phyloP scores from a whole-genome alignment of 23 red algal genomes.

The Gracilaria vermiculophylla region DNA sequence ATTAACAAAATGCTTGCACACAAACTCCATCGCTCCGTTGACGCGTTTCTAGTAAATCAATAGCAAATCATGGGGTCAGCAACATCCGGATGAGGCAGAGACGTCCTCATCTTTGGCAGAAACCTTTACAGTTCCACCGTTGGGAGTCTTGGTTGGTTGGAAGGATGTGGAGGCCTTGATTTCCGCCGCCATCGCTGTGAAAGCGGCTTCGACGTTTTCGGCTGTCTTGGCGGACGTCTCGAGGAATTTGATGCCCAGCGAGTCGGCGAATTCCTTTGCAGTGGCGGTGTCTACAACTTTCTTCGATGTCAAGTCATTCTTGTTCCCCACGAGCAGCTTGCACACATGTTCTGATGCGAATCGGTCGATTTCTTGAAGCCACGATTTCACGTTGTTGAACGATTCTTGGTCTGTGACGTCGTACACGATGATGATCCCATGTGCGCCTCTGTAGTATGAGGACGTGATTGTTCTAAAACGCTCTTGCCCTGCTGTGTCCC shows the following conservation, averaged over 20 bases:
- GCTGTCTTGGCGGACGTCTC: slow-evolving; percentile 97
- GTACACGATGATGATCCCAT: slow-evolving; percentile 99
- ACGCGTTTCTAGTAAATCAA: background rate
- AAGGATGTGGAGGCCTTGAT: slow-evolving; percentile 83
- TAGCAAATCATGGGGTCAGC: slow-evolving; percentile 35
- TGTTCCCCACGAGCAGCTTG: slow-evolving; percentile 99
- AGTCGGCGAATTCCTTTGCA: slow-evolving; percentile 96
- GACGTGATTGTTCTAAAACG: slow-evolving; percentile 99
- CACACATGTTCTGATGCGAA: slow-evolving; percentile 93
- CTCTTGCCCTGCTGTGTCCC: slow-evolving; percentile 99
- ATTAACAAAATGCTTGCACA: slow-evolving; percentile 4
- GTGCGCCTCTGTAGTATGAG: slow-evolving; percentile 97
- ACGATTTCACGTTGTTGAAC: slow-evolving; percentile 98
- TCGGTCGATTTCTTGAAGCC: slow-evolving; percentile 94
- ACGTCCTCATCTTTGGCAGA: slow-evolving; percentile 79
- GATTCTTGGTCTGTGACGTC: slow-evolving; percentile 97
- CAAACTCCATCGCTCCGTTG: background rate
- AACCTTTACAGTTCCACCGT: slow-evolving; percentile 76
- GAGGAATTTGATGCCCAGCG: slow-evolving; percentile 92
- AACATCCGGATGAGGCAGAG: slow-evolving; percentile 75
- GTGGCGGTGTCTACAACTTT: slow-evolving; percentile 87
- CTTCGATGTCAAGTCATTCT: slow-evolving; percentile 94
- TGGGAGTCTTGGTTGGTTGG: slow-evolving; percentile 79
- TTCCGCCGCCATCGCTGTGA: slow-evolving; percentile 96
- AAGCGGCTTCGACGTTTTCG: slow-evolving; percentile 97